Base-by-base conservation (phyloP, 768 basidiomycete species). In the Terana coerulea region DNA sequence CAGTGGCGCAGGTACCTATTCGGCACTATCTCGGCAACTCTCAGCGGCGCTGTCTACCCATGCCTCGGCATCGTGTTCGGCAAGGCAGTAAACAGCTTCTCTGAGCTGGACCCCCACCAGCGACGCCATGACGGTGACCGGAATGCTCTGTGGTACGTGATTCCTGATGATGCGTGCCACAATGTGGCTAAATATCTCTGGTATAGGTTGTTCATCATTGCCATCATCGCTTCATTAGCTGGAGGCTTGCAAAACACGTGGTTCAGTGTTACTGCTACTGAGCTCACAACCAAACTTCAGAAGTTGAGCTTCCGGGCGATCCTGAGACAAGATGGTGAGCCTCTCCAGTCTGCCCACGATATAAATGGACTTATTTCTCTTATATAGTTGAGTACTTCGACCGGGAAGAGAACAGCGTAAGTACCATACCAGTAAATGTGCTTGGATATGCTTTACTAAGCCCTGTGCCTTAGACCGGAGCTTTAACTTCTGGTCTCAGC, bases 361-460 rank as follows among this genome's bases (percentile, higher is more conserved):
- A n/a, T n/a, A n/a, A n/a, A n/a, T n/a, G n/a, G n/a, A n/a, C n/a
- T n/a, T n/a, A n/a, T n/a, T n/a, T n/a, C n/a, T n/a, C n/a, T n/a
- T n/a, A n/a, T n/a, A n/a, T n/a, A n/a, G n/a, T 91, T 58, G 86
- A 85, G 53, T 95, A 85, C 75, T 95, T 95, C 53, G 93, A 95
- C 68, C 83, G 80, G 69, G 89, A 92, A 19, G 81, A 84, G 66
- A 83, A 97, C 64, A 88, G 75, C 51, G n/a, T n/a, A n/a, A n/a
- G n/a, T n/a, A n/a, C n/a, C n/a, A n/a, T n/a, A n/a, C n/a, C n/a
- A n/a, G n/a, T n/a, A n/a, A n/a, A n/a, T n/a, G n/a, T n/a, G n/a
- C n/a, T n/a, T n/a, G n/a, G n/a, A n/a, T n/a, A n/a, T n/a, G n/a
- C n/a, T 2, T 30, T 29, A 14, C 26, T 44, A 2, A 44, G 11